Conservation (phyloP, 352 stramenopile species). For the Pythium plurisporium region DNA sequence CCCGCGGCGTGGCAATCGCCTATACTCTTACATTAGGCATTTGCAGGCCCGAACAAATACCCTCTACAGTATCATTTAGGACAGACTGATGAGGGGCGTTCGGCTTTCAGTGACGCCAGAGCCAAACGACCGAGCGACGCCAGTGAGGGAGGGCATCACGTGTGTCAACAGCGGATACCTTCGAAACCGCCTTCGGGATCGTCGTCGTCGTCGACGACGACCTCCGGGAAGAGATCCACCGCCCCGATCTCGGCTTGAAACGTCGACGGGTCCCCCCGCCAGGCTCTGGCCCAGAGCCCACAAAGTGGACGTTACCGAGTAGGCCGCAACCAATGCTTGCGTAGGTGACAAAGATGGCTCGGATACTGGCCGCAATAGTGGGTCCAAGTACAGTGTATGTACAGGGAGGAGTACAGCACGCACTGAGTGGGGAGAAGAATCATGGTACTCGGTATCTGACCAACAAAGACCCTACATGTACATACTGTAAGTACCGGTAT, state of each 20-base stretch:
- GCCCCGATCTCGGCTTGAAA: too few species aligned
- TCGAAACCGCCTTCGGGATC: too few species aligned
- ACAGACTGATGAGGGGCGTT: background rate
- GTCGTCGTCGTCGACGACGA: too few species aligned
- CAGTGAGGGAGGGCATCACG: too few species aligned
- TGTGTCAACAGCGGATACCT: too few species aligned
- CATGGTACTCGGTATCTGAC: background rate
- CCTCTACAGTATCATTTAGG: background rate
- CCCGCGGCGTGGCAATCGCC: background rate
- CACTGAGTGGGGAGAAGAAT: too few species aligned
- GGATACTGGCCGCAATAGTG: background rate
- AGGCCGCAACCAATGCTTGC: background rate
- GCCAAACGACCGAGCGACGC: too few species aligned
- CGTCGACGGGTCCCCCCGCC: too few species aligned
- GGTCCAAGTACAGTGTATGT: background rate
- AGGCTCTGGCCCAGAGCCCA: too few species aligned
- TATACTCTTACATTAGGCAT: conserved; percentile 1
- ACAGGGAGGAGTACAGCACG: too few species aligned
- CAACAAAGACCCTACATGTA: conserved; percentile 13
- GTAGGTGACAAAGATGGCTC: conserved; percentile 3
- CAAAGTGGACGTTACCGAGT: background rate
- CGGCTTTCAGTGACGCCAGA: background rate
- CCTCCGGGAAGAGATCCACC: too few species aligned
- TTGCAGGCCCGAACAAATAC: background rate
- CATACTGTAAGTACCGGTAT: too few species aligned